A percentile compares a stretch with the other conserved stretches of the same genome.
Conservation (phyloP, 225 moss, liverwort and hornwort species). For the Pseudisothecium myosuroides region DNA sequence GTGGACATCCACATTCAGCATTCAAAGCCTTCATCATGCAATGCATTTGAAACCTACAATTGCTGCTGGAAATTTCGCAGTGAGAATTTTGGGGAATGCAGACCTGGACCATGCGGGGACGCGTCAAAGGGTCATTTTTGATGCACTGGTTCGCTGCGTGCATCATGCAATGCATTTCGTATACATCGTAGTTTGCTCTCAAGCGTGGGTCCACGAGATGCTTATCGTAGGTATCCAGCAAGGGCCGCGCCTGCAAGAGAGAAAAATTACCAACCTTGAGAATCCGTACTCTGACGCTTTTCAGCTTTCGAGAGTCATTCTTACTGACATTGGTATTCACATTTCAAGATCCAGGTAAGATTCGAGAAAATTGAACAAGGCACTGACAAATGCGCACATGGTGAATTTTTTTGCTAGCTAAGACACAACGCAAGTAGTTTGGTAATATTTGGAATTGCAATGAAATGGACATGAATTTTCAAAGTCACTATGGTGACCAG, state of each 20-base stretch:
- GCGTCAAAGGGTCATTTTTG: conserved; percentile 31
- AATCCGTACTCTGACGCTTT: background rate
- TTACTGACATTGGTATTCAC: background rate
- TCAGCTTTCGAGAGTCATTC: background rate
- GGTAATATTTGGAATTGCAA: background rate
- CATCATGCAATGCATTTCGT: conserved; percentile 65
- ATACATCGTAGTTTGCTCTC: conserved; percentile 29
- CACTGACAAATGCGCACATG: background rate
- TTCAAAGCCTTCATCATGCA: background rate
- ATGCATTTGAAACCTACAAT: background rate
- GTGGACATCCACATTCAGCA: background rate
- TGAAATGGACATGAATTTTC: background rate
- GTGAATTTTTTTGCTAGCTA: background rate
- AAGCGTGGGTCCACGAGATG: conserved; percentile 45
- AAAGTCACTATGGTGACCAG: background rate
- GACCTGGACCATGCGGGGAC: conserved; percentile 69
- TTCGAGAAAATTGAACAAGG: background rate
- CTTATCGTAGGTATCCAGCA: conserved; percentile 29
- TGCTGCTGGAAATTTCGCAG: background rate
- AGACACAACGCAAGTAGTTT: background rate
- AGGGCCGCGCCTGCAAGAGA: conserved; percentile 40
- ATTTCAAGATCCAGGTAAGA: background rate
- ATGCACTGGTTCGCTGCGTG: conserved; percentile 56
- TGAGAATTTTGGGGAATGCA: background rate
- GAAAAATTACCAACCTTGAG: background rate